phyloP scores from a whole-genome alignment of 1,284 basidiomycete genomes.

The Austroboletus novae-zelandiae region DNA sequence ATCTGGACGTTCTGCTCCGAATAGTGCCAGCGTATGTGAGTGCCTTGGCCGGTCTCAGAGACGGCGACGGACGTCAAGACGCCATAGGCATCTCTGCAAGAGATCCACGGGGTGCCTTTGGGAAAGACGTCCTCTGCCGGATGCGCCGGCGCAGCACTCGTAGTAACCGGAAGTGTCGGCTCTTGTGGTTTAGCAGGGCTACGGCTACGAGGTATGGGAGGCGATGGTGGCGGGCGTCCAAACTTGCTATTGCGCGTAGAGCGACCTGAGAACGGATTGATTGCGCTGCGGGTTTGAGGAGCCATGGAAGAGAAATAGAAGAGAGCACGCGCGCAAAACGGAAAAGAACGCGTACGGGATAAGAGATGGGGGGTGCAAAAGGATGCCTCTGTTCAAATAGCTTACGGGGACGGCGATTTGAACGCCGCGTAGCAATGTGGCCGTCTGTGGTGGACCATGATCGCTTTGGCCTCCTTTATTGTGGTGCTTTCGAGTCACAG shows the following conservation, averaged over 20 bases:
- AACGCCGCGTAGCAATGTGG: no score
- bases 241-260: slow-evolving; percentile 23
- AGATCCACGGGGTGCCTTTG: slow-evolving; percentile 14
- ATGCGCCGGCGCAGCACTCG: background rate
- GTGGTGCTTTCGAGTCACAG: no score
- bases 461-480: no score
- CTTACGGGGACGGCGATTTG: no score
- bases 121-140: background rate
- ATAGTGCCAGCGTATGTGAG: slow-evolving; percentile 22
- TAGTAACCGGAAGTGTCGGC: background rate
- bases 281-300: slow-evolving; percentile 21
- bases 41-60: slow-evolving; percentile 22
- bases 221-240: slow-evolving; percentile 12
- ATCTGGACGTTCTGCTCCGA: slow-evolving; percentile 4
- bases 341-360: background rate
- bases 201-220: slow-evolving; percentile 9
- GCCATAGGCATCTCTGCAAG: slow-evolving; percentile 15
- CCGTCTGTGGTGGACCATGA: no score
- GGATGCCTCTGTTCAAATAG: no score
- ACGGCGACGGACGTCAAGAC: slow-evolving; percentile 14
- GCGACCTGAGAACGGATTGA: slow-evolving; percentile 18
- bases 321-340: background rate
- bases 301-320: slow-evolving; percentile 13
- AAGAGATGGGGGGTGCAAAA: slow-evolving; percentile 3
- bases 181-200: background rate